Conservation (phyloP, 192 early-diverging fungal genomes). For the Spizellomyces punctatus region DNA sequence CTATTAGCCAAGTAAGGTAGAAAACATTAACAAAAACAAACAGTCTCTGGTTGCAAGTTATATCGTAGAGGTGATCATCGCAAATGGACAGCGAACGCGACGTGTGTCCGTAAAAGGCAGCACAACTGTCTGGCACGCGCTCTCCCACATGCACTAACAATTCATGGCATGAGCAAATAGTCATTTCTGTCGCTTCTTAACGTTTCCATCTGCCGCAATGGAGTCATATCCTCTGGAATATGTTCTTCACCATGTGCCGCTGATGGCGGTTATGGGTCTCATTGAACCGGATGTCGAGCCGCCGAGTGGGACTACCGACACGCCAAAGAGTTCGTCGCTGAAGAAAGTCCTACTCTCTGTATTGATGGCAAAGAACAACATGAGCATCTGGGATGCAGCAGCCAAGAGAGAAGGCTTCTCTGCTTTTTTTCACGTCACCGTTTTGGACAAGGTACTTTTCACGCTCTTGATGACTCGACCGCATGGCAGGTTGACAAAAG, state of each 20-base stretch:
- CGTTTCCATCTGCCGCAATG: constrained; percentile 21
- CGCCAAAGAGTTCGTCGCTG: not conserved
- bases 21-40: too few relatives aligned
- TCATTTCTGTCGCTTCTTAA: too few relatives aligned
- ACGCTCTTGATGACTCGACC: not conserved
- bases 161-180: too few relatives aligned
- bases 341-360: constrained; percentile 30
- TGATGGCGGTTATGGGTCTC: constrained; percentile 47
- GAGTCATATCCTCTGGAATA: constrained; percentile 48
- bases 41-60: too few relatives aligned
- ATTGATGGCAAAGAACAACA: constrained; percentile 43
- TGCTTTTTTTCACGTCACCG: constrained; percentile 42
- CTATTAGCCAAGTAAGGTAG: too few relatives aligned
- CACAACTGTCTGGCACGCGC: too few relatives aligned
- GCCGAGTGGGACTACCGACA: not conserved
- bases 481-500: not conserved
- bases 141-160: too few relatives aligned
- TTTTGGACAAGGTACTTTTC: constrained; percentile 34
- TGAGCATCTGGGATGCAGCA: constrained; percentile 40
- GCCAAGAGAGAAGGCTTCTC: constrained; percentile 7
- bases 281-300: constrained; percentile 1
- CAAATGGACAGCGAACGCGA: too few relatives aligned
- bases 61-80: too few relatives aligned
- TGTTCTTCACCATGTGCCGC: constrained; percentile 50
- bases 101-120: too few relatives aligned